Evolutionary conservation across 306 rosid genomes (phyloP), one percentile per base, ranked within the genome.

Genomic region (Arachis hypogaea): DNA sequence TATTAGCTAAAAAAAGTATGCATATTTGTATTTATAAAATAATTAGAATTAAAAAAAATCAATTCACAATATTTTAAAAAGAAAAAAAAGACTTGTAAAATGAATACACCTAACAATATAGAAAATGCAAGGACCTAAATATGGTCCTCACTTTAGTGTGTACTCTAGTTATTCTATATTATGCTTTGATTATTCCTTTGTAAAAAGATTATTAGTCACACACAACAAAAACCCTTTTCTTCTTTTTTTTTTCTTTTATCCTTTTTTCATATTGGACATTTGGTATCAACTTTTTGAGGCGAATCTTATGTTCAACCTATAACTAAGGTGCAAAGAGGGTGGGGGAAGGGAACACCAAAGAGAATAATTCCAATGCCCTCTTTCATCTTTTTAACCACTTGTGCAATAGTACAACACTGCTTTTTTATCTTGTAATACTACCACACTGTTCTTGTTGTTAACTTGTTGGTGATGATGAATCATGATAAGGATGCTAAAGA

Each of bases 241-340:
- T 6, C 38, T 63, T 69, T 22, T 6, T 42, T 63, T 69, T 69
- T 33, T 33, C 38, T 33, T 33, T 33, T 33, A 33, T 33, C 38
- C 4, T 33, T 33, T 4, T 71, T 69, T 43, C 68, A 59, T 42
- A 52, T 67, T 66, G 64, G 55, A 77, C 73, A 56, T 66, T 66
- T 74, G 44, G 60, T 69, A 11, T 69, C 69, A 51, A 38, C 85
- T 73, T 81, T 87, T 62, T 43, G 12, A 74, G 63, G 66, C 87
- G 66, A 72, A 71, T 82, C 78, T 75, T 52, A 50, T 58, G 77
- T 63, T 58, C 61, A 22, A 73, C 71, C 63, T 56, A 45, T 49
- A 38, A 59, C 71, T 52, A 2, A 61, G 43, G 72, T 28, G 46
- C 47, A 43, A 38, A 14, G 68, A 33, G 75, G 60, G 4, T 47